phyloP scores from a whole-genome alignment of 78 protist species.

The Protostelium mycophagum region DNA sequence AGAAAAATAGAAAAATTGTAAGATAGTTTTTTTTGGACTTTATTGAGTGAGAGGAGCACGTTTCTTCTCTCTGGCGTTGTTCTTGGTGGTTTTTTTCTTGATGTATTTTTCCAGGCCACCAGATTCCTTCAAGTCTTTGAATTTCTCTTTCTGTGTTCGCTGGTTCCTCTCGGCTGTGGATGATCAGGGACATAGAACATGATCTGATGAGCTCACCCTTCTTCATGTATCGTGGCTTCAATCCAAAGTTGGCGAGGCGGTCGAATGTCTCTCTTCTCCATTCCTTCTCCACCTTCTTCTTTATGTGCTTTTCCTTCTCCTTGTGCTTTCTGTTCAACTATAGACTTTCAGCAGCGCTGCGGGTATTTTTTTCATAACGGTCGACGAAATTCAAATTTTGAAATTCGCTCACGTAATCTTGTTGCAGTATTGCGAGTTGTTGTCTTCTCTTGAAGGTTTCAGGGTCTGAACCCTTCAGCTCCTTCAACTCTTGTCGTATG shows the following conservation, averaged over 20 bases:
- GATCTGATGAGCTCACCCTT: background rate
- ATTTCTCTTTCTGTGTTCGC: no score
- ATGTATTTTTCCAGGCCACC: background rate
- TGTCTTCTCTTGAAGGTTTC: background rate
- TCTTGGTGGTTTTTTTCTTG: background rate
- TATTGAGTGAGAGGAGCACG: no score
- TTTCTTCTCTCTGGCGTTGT: background rate
- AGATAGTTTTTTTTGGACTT: no score
- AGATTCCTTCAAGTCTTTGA: background rate
- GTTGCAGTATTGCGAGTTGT: background rate
- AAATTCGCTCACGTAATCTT: background rate
- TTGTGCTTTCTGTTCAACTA: background rate
- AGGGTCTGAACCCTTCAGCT: background rate
- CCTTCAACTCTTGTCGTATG: background rate
- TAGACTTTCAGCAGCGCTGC: no score
- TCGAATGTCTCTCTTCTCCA: background rate
- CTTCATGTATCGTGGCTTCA: background rate
- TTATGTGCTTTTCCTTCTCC: background rate
- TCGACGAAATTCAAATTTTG: no score
- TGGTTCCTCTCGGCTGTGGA: background rate
- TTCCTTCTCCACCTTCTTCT: background rate
- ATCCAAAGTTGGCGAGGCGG: background rate
- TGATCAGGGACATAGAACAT: background rate
- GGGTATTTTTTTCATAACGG: no score
- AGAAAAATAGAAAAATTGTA: background rate